Evolutionary conservation across 306 rosid species (phyloP), one percentile per base, ranked within the genome.

Genomic region (Hippophae rhamnoides): DNA sequence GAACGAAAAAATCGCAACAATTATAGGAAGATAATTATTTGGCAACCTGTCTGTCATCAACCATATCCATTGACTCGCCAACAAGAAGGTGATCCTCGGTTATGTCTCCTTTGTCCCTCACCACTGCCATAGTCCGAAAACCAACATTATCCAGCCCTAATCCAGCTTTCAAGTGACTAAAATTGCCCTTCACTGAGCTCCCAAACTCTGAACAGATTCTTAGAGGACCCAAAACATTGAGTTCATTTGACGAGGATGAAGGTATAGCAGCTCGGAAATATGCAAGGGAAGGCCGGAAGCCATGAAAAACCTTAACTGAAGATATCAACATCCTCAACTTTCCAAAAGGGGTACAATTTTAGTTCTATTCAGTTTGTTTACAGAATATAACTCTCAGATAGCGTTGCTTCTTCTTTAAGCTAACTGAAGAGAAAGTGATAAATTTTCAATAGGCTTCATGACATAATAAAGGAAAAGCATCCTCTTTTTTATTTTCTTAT

Each of bases 41-140:
- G 25, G 31, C 10, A 38, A 76, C 81, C 81, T 51, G 65, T 40
- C 60, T 13, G 31, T 67, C 56, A 40, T 46, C 64, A 6, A 53
- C 40, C 50, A 45, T 49, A 4, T 49, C 71, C 13, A 41, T 27
- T 7, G 74, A 61, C 41, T 55, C 67, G 56, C 23, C 59, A 40
- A 26, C 45, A 6, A 3, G 23, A 12, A 31, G 40, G 27, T 49
- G 54, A 14, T 58, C 74, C 63, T 31, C 70, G 10, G 40, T 60
- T 11, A 11, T 49, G 61, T 59, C 74, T 46, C 41, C 74, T 43
- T 14, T 54, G 26, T 54, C 57, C 3, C 63, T 63, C 65, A 9
- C 71, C 64, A 41, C 6, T 12, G 77, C 62, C 51, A 26, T 27
- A 56, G 41, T 60, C 57, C 71, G 65, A 54, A 55, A 43, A 54